Evolutionary conservation across 2,329 filamentous ascomycete species (phyloP).

Genomic region (Colletotrichum neosansevieriae): DNA sequence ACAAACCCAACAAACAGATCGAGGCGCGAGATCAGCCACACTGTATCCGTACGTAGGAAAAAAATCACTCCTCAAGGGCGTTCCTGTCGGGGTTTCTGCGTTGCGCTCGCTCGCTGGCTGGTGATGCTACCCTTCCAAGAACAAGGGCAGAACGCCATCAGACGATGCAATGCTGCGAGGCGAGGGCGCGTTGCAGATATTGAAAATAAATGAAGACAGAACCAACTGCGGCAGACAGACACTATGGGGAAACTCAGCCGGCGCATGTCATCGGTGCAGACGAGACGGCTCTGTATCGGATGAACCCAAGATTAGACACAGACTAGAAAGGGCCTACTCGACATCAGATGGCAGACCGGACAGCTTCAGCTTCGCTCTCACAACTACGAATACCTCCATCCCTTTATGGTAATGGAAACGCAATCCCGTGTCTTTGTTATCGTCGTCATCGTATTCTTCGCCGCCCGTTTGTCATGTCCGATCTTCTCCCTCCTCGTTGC

Average conservation of each 20-base stretch:
- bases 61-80: too few relatives aligned
- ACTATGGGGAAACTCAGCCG: too few relatives aligned
- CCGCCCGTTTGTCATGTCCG: background rate
- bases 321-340: background rate
- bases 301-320: background rate
- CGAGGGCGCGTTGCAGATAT: too few relatives aligned
- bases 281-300: too few relatives aligned
- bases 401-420: too few relatives aligned
- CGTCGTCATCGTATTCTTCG: background rate
- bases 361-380: background rate
- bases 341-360: background rate
- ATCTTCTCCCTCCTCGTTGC: background rate
- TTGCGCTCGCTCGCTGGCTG: background rate
- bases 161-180: background rate
- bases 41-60: background rate
- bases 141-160: background rate
- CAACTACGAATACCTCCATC: background rate
- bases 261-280: too few relatives aligned
- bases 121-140: too few relatives aligned
- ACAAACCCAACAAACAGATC: background rate
- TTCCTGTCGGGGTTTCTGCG: background rate
- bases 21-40: background rate
- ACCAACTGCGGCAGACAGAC: too few relatives aligned
- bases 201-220: too few relatives aligned
- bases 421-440: background rate